A percentile compares a stretch with the other conserved stretches of the same genome.
phyloP scores from a whole-genome alignment of 1,139 yeast species.

The Candida buenavistaensis region DNA sequence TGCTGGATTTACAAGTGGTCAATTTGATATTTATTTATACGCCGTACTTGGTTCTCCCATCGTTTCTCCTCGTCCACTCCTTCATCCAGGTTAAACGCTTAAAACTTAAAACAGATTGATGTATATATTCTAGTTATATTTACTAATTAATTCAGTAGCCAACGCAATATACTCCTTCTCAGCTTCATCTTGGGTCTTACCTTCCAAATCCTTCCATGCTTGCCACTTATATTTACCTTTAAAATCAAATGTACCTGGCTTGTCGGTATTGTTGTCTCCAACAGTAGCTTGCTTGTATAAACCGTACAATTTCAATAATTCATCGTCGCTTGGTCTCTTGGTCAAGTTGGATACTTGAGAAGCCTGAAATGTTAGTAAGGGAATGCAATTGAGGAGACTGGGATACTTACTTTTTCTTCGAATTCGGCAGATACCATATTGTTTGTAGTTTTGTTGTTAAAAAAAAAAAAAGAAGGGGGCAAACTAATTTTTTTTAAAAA shows the following conservation, averaged over 20 bases:
- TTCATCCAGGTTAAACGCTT: slow-evolving; percentile 3
- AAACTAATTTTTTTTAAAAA: no score
- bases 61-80: slow-evolving; percentile 51
- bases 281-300: slow-evolving; percentile 95
- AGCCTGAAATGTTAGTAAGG: slow-evolving; percentile 50
- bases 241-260: slow-evolving; percentile 87
- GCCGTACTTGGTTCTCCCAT: slow-evolving; percentile 71
- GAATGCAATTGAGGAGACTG: slow-evolving; percentile 13
- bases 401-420: slow-evolving; percentile 51
- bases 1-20: slow-evolving; percentile 32
- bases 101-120: slow-evolving; percentile 1
- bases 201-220: slow-evolving; percentile 89
- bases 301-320: slow-evolving; percentile 80
- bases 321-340: slow-evolving; percentile 82
- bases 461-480: slow-evolving; percentile 1
- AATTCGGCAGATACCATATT: slow-evolving; percentile 55
- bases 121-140: slow-evolving; percentile 27
- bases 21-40: slow-evolving; percentile 54
- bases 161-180: slow-evolving; percentile 78
- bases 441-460: background rate
- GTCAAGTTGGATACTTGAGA: slow-evolving; percentile 74
- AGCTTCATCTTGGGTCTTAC: slow-evolving; percentile 86
- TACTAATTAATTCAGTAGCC: slow-evolving; percentile 65
- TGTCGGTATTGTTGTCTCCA: slow-evolving; percentile 86
- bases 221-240: slow-evolving; percentile 98